Evolutionary conservation across 1,284 basidiomycete species (phyloP).

Genomic region (Microbotryum intermedium): DNA sequence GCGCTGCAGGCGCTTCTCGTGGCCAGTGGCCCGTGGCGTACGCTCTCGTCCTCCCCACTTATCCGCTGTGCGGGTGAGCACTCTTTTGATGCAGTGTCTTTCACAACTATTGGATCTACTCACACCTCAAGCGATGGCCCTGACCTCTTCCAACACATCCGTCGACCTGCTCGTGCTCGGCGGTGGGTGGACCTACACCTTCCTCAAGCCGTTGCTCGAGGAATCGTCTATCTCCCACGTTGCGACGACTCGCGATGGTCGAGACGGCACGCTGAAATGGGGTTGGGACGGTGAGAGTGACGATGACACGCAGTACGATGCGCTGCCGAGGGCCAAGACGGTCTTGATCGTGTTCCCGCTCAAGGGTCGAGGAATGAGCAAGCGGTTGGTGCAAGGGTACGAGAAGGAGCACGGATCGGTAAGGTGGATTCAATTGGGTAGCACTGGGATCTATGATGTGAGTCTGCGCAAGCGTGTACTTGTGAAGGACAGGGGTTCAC

Average conservation of each 20-base stretch:
- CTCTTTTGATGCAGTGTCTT: too few species aligned
- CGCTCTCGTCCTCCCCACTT: too few species aligned
- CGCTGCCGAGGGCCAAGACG: slow-evolving; percentile 51
- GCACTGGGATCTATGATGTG: slow-evolving; percentile 56
- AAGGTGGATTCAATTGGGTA: slow-evolving; percentile 54
- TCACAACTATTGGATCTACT: too few species aligned
- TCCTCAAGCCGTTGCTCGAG: slow-evolving; percentile 52
- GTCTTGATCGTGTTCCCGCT: slow-evolving; percentile 59
- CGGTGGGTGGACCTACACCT: slow-evolving; percentile 53
- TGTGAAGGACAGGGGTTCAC: too few species aligned
- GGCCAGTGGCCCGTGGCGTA: too few species aligned
- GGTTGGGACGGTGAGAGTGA: slow-evolving; percentile 37
- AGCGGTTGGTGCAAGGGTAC: slow-evolving; percentile 39
- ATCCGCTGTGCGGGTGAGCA: too few species aligned
- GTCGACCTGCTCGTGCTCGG: slow-evolving; percentile 58
- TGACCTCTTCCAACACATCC: neutral
- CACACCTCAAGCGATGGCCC: neutral
- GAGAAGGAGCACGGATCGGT: slow-evolving; percentile 32
- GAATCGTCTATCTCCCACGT: slow-evolving; percentile 45
- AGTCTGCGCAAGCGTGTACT: slow-evolving; percentile 29
- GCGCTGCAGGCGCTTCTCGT: too few species aligned
- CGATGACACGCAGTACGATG: slow-evolving; percentile 43
- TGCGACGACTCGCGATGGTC: slow-evolving; percentile 51
- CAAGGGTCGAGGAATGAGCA: slow-evolving; percentile 44
- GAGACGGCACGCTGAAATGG: slow-evolving; percentile 35